phyloP scores from a whole-genome alignment of 345 rosid genomes.

The Citrus australasica region DNA sequence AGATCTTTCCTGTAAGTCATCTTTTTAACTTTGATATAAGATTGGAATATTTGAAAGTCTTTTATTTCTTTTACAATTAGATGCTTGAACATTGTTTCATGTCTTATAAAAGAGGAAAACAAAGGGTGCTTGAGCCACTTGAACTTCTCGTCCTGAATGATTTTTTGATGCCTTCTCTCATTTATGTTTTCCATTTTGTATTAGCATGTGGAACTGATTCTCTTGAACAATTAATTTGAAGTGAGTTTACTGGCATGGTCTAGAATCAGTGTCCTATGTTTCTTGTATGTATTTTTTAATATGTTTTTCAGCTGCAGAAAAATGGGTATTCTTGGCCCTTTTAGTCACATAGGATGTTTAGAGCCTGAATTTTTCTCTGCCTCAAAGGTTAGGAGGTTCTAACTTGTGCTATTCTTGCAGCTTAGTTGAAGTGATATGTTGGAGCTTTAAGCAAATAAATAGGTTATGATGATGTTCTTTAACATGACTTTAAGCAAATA shows the following conservation, averaged over 20 bases:
- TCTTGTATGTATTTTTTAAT: neutral
- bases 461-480: too few species aligned
- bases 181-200: neutral
- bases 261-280: neutral
- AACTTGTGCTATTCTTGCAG: neutral
- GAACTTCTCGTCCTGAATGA: neutral
- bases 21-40: neutral
- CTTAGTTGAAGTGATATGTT: neutral
- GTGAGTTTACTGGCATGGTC: neutral
- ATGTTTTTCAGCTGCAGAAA: neutral
- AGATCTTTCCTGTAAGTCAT: conserved; percentile 79
- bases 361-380: neutral
- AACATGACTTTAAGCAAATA: neutral
- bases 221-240: neutral
- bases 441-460: neutral
- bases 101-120: neutral
- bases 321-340: neutral
- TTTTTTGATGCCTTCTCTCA: conserved; percentile 2
- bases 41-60: neutral
- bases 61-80: neutral
- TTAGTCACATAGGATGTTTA: neutral
- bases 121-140: neutral
- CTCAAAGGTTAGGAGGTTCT: neutral
- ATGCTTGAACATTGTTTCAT: neutral
- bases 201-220: neutral